Conservation (phyloP, 2,329 filamentous ascomycete genomes). For the Calonectria pseudoreteaudii region DNA sequence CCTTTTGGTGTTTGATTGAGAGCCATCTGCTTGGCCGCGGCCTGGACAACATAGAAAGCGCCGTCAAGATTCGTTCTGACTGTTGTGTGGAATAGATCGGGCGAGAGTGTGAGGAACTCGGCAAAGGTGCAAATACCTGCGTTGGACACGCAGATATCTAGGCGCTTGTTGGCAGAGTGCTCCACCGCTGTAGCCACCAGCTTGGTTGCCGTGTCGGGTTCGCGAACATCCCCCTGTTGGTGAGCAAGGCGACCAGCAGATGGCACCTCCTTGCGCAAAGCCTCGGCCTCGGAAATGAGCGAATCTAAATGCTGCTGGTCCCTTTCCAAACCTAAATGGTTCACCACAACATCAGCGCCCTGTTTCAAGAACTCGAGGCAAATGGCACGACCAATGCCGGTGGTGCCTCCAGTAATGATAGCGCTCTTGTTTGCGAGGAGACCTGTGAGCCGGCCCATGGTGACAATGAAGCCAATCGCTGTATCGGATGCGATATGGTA, state of each 20-base stretch:
- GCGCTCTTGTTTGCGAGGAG: conserved; percentile 81
- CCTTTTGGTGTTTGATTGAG: conserved; percentile 70
- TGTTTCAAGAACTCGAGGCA: conserved; percentile 82
- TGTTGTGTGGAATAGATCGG: conserved; percentile 77
- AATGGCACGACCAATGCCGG: conserved; percentile 89
- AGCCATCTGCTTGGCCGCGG: conserved; percentile 86
- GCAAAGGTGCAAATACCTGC: conserved; percentile 90
- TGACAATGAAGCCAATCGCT: neutral
- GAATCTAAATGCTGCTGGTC: conserved; percentile 65
- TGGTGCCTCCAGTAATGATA: conserved; percentile 88
- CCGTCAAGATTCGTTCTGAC: conserved; percentile 86
- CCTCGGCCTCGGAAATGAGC: conserved; percentile 63
- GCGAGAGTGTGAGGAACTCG: conserved; percentile 81
- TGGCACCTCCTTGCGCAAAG: conserved; percentile 58
- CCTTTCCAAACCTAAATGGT: conserved; percentile 74
- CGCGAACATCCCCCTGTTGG: conserved; percentile 81
- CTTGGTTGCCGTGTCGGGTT: conserved; percentile 75
- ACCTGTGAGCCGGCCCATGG: conserved; percentile 43
- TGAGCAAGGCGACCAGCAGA: conserved; percentile 69
- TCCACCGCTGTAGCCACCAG: conserved; percentile 76
- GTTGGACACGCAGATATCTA: conserved; percentile 88
- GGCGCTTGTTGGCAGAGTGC: conserved; percentile 64
- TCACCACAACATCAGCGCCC: conserved; percentile 83
- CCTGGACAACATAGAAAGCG: conserved; percentile 89
- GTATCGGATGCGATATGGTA: conserved; percentile 2